Conservation (phyloP, 495 filamentous ascomycete genomes). For the Penicillium paxilli region DNA sequence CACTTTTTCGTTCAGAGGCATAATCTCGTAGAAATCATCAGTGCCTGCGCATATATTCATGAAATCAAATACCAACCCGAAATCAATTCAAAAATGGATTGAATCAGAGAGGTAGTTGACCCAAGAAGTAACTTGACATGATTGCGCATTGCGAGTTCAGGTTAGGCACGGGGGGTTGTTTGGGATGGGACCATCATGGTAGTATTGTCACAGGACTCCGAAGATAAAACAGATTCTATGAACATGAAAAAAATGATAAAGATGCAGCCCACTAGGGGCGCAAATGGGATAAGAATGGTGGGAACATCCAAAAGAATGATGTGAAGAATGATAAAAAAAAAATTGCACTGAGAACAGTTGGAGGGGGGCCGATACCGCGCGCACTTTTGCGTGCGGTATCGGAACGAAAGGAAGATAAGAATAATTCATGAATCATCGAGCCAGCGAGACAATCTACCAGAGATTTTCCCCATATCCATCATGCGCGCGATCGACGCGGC, state of each 20-base stretch:
- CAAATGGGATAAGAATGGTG: neutral
- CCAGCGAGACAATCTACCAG: constrained; percentile 23
- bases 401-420: constrained; percentile 6
- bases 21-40: constrained; percentile 1
- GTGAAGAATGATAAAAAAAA: constrained; percentile 8
- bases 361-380: neutral
- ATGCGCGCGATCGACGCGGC: constrained; percentile 23
- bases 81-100: too few species aligned
- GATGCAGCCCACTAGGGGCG: constrained; percentile 20
- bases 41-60: neutral
- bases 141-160: neutral
- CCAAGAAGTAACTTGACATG: too few species aligned
- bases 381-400: neutral
- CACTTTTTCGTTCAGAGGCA: neutral
- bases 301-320: constrained; percentile 12
- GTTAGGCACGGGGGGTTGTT: neutral
- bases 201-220: constrained; percentile 23
- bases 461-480: constrained; percentile 12
- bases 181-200: constrained; percentile 14
- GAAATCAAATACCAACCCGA: neutral
- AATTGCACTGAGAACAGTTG: constrained; percentile 1
- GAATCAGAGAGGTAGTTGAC: too few species aligned
- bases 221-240: constrained; percentile 20
- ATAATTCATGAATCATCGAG: constrained; percentile 8
- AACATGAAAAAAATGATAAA: constrained; percentile 12